These are phyloP conservation scores for Peribolospora baueri DNA, from an alignment of 768 basidiomycete genomes.

Conservation along the genomic window DNA sequence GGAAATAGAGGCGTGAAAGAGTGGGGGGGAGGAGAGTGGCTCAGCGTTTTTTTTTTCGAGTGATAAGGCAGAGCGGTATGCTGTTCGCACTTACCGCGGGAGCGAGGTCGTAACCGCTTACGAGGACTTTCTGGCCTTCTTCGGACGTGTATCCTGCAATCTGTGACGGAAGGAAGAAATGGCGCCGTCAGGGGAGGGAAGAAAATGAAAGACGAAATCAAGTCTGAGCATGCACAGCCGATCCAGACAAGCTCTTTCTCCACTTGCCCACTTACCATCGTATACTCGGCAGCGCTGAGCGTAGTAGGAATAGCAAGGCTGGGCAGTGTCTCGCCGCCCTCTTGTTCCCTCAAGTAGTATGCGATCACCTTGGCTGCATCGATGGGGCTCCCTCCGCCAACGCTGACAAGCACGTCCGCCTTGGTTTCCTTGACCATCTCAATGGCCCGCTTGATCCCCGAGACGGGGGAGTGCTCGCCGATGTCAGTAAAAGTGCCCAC, in stretches of 20 bases:
- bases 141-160: slow-evolving; percentile 51
- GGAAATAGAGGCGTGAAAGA: neutral
- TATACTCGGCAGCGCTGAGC: slow-evolving; percentile 52
- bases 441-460: neutral
- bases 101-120: slow-evolving; percentile 33
- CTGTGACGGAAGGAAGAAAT: too few relatives aligned
- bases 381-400: slow-evolving; percentile 57
- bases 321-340: slow-evolving; percentile 29
- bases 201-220: too few relatives aligned
- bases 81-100: slow-evolving; percentile 22
- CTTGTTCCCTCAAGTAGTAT: slow-evolving; percentile 32
- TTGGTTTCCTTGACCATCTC: slow-evolving; percentile 16
- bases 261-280: slow-evolving; percentile 12
- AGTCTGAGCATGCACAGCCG: too few relatives aligned
- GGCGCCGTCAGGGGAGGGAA: too few relatives aligned
- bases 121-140: slow-evolving; percentile 36
- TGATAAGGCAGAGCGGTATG: too few relatives aligned
- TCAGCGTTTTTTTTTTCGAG: too few relatives aligned
- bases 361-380: slow-evolving; percentile 52
- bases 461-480: too few relatives aligned
- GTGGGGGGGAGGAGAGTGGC: too few relatives aligned
- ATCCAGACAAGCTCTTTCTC: too few relatives aligned
- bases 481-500: too few relatives aligned
- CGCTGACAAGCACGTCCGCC: slow-evolving; percentile 44
- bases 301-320: slow-evolving; percentile 65